Conservation (phyloP, 2,329 filamentous ascomycete genomes). For the Aspergillus tamarii region DNA sequence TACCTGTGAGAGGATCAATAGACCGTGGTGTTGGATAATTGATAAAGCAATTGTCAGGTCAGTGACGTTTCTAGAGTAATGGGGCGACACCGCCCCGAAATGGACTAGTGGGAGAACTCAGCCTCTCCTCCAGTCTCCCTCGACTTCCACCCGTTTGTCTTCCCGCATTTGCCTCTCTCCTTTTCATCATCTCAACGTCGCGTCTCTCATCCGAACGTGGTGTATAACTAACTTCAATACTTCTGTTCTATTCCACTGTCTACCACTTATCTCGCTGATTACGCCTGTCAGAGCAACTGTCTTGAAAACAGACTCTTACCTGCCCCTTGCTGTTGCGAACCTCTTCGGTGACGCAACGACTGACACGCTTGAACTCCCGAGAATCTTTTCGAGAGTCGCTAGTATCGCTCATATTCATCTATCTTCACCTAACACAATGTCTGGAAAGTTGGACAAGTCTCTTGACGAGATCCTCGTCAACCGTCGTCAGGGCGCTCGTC, state of each 20-base stretch:
- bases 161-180: constrained; percentile 13
- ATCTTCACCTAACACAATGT: constrained; percentile 62
- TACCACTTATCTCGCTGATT: neutral
- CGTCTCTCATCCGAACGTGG: constrained; percentile 18
- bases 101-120: constrained; percentile 24
- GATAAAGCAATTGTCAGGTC: neutral
- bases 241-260: constrained; percentile 4
- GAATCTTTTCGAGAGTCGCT: constrained; percentile 9
- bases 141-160: constrained; percentile 16
- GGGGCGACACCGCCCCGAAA: constrained; percentile 16
- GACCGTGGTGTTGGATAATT: too few species aligned
- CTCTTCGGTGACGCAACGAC: constrained; percentile 14
- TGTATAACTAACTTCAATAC: neutral
- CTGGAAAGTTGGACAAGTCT: constrained; percentile 93
- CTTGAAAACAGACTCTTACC: constrained; percentile 12
- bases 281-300: constrained; percentile 2
- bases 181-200: constrained; percentile 20
- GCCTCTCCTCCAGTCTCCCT: constrained; percentile 18
- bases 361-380: constrained; percentile 15
- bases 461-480: constrained; percentile 95
- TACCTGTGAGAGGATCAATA: too few species aligned
- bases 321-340: constrained; percentile 13
- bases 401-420: constrained; percentile 9
- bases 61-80: constrained; percentile 11
- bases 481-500: constrained; percentile 60